A percentile compares a stretch with the other conserved stretches of the same genome.
These are phyloP conservation scores for Suillus paluster DNA, from an alignment of 768 basidiomycete species.

Conservation along the genomic window DNA sequence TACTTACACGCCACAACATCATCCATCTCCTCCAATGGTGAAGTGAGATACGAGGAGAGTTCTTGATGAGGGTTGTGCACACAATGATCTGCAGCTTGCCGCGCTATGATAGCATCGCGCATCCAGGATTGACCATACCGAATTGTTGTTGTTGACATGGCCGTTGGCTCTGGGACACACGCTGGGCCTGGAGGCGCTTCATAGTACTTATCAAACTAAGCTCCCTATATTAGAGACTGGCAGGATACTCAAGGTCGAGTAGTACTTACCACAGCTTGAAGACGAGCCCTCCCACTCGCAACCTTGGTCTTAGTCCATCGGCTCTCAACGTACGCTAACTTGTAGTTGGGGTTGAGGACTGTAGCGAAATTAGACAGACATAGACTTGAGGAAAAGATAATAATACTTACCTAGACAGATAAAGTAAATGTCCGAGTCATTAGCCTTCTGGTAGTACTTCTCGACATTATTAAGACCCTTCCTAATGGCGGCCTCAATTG, in stretches of 20 bases:
- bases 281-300: not conserved
- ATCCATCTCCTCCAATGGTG: conserved; percentile 2
- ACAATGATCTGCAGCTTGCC: not conserved
- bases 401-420: not conserved
- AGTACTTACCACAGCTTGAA: not conserved
- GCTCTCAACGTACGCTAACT: not conserved
- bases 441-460: not conserved
- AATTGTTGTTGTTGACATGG: not conserved
- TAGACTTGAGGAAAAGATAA: not conserved
- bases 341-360: conserved; percentile 5
- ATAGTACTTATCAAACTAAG: not conserved
- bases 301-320: not conserved
- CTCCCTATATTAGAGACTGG: not conserved
- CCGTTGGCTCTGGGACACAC: not conserved
- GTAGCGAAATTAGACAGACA: conserved; percentile 26
- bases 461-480: not conserved
- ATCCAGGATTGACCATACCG: not conserved
- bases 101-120: not conserved
- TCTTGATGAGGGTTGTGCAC: not conserved
- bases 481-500: no score
- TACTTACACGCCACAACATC: conserved; percentile 1
- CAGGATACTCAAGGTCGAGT: not conserved
- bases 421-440: not conserved
- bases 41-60: conserved; percentile 7
- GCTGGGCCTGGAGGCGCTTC: not conserved